phyloP scores from a whole-genome alignment of 2,329 filamentous ascomycete genomes.

The Calonectria hawksworthii region DNA sequence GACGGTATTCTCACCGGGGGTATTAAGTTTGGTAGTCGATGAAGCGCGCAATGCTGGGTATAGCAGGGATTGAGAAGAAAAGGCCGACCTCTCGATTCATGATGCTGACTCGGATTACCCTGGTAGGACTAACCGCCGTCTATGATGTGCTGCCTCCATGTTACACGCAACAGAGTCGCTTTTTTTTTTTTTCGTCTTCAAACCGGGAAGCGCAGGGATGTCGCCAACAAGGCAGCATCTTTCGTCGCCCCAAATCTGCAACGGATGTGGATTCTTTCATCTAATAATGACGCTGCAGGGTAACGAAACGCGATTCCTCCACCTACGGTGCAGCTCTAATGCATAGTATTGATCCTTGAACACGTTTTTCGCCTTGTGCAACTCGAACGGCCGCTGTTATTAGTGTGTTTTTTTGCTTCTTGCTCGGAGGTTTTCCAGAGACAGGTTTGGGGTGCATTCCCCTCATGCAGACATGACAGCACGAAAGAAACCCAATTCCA shows the following conservation, averaged over 20 bases:
- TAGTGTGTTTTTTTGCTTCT: not conserved
- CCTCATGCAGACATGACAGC: not conserved
- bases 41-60: not conserved
- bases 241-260: slow-evolving; percentile 1
- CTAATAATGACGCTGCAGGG: slow-evolving; percentile 18
- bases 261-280: slow-evolving; percentile 13
- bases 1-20: slow-evolving; percentile 1
- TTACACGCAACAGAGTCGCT: slow-evolving; percentile 12
- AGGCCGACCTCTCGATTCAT: not conserved
- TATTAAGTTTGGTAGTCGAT: not conserved
- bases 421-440: not conserved
- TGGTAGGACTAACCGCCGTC: not conserved
- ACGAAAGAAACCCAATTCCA: slow-evolving; percentile 2
- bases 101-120: slow-evolving; percentile 7
- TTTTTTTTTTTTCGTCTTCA: not conserved
- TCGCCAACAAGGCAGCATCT: not conserved
- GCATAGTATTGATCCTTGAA: not conserved
- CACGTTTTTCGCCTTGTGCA: not conserved
- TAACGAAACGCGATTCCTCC: not conserved
- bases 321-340: not conserved
- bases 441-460: slow-evolving; percentile 7
- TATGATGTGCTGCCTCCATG: not conserved
- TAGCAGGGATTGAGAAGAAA: not conserved
- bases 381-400: not conserved
- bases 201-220: slow-evolving; percentile 8